Evolutionary conservation across 768 basidiomycete species (phyloP), one percentile per base, ranked within the genome.

Genomic region (Strobilomyces confusus): DNA sequence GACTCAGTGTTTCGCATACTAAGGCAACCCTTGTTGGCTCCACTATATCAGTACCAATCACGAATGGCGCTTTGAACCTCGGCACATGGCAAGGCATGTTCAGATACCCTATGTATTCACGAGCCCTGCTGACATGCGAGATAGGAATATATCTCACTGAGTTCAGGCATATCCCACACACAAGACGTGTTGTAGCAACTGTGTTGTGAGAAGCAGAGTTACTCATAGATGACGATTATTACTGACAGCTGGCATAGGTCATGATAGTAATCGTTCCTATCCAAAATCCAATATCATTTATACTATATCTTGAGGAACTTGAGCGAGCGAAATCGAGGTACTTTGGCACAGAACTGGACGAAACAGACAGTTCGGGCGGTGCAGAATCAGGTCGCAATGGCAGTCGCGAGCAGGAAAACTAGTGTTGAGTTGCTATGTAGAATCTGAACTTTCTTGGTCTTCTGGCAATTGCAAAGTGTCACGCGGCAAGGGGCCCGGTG

Each of bases 51-150:
- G 70, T 98, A 37, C 94, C 94, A 4, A 91, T 98, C 59, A 87
- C 88, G 3, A 78, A 87, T 53, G 90, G 82, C 7, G 73, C 76
- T 44, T 72, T 95, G 58, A 89, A 86, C 57, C 73, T 97, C 46
- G 94, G 94, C 12, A 94, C 90, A 22, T 97, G 94, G 94, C 94
- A 97, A 79, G 93, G 91, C 81, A 33, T 45, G 69, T 62, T 22
- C 50, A 23, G 19, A 40, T 52, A 40, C 9, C 44, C 46, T 19
- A 14, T n/a, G n/a, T 45, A 34, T 44, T 23, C 15, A 26, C 38
- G 29, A 15, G 20, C 47, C 32, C 33, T 30, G 34, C 38, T 49
- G 51, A 66, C 29, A 25, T 25, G 8, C 32, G 30, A 40, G 25
- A 9, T 43, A 78, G 90, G 93, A 1, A 92, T 94, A 50, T 95